Evolutionary conservation across 805 yeast genomes (phyloP).

Genomic region (Barnettozyma populi): DNA sequence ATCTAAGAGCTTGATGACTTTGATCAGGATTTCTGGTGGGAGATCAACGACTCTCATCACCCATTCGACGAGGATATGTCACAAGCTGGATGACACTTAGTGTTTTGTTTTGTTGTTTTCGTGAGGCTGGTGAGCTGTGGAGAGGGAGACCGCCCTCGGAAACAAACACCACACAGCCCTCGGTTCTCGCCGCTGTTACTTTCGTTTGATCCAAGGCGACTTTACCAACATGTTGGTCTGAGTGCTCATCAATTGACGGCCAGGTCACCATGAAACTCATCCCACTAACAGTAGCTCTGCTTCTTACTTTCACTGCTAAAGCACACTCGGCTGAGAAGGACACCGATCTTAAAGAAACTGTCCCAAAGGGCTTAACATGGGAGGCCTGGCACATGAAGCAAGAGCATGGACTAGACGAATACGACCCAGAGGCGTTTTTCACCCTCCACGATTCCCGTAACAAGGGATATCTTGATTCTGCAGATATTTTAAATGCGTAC

Average conservation of each 20-base stretch:
- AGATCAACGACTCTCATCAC: background rate
- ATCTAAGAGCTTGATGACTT: background rate
- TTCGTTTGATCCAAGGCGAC: background rate
- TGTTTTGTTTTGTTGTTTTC: no score
- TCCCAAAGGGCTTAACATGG: constrained; percentile 60
- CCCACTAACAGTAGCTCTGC: background rate
- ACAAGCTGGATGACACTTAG: no score
- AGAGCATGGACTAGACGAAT: constrained; percentile 76
- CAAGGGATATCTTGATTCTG: constrained; percentile 47
- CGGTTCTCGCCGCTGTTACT: no score
- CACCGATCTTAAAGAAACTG: constrained; percentile 25
- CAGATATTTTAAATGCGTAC: constrained; percentile 73
- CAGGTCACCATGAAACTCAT: background rate
- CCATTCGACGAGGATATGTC: no score
- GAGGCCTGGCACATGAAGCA: constrained; percentile 86
- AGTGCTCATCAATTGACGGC: background rate
- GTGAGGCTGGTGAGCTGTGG: no score
- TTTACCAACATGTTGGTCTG: background rate
- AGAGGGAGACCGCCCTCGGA: no score
- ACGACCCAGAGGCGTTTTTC: constrained; percentile 74
- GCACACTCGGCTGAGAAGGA: constrained; percentile 18
- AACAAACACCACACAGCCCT: no score
- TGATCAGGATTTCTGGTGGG: background rate
- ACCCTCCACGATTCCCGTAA: constrained; percentile 66
- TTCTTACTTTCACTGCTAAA: background rate